Percentiles rank a stretch among this genome's conserved stretches.
phyloP scores from a whole-genome alignment of 768 basidiomycete genomes.

The Asterophora lycoperdoides region DNA sequence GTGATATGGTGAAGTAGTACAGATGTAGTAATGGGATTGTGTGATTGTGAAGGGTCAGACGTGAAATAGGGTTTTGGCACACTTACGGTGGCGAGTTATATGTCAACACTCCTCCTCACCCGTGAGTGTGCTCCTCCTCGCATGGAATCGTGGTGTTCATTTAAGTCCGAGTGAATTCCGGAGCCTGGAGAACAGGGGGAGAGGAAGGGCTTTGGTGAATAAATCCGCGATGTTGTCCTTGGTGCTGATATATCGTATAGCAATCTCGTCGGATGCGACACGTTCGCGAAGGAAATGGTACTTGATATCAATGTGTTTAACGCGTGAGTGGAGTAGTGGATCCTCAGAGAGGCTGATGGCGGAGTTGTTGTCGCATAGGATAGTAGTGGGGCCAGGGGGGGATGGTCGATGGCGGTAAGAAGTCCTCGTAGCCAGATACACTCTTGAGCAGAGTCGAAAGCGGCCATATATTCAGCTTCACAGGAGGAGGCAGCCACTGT shows the following conservation, averaged over 20 bases:
- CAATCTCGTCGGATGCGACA: background rate
- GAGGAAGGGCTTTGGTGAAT: conserved; percentile 4
- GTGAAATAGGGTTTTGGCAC: no score
- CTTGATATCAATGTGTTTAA: no score
- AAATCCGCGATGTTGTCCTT: conserved; percentile 5
- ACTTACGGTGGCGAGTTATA: no score
- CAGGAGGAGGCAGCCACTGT: conserved; percentile 21
- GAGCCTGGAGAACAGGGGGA: background rate
- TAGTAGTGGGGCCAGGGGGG: background rate
- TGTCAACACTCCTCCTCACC: no score
- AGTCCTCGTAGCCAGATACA: no score
- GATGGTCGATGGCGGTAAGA: background rate
- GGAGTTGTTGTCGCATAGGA: no score
- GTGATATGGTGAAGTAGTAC: no score
- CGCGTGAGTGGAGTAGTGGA: no score
- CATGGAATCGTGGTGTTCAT: background rate
- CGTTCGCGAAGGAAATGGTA: conserved; percentile 1
- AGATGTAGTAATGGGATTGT: no score
- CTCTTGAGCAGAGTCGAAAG: no score
- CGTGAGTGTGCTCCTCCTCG: conserved; percentile 1
- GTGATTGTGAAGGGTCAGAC: no score
- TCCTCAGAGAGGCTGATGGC: background rate
- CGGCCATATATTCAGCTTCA: conserved; percentile 5
- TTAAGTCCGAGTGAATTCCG: background rate
- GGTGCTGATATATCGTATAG: conserved; percentile 1